These are phyloP conservation scores for Juglanconis oblonga DNA, from an alignment of 2,329 filamentous ascomycete genomes.

Conservation along the genomic window DNA sequence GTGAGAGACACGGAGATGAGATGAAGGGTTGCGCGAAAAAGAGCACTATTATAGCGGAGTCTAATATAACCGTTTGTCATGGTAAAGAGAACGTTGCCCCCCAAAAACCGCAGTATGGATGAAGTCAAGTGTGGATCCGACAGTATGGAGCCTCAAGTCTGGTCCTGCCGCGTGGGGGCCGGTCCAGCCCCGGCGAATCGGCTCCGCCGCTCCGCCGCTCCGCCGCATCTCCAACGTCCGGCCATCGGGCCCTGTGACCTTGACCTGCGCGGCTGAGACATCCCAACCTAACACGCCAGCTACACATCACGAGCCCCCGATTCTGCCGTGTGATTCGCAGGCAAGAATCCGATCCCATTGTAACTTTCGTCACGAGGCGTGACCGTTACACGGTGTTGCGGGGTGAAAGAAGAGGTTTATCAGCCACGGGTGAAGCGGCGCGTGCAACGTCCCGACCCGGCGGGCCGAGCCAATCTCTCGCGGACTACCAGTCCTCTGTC, in stretches of 20 bases:
- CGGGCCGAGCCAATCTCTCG: neutral
- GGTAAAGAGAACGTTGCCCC: neutral
- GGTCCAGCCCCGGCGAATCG: neutral
- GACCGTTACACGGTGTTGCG: neutral
- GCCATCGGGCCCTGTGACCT: slow-evolving; percentile 1
- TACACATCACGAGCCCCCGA: slow-evolving; percentile 4
- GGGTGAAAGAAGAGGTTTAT: neutral
- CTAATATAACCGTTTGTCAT: no score
- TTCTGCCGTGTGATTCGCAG: neutral
- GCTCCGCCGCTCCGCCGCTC: neutral
- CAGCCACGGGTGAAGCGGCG: neutral
- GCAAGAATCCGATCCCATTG: neutral
- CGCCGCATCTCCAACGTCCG: neutral
- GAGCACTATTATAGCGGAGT: neutral
- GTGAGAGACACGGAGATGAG: neutral
- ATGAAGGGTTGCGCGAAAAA: neutral
- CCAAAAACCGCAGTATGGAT: neutral
- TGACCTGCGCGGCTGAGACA: neutral
- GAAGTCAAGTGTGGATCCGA: neutral
- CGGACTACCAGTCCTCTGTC: neutral
- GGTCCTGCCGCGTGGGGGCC: neutral
- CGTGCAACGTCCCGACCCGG: neutral
- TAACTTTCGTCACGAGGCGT: neutral
- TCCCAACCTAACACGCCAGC: slow-evolving; percentile 1
- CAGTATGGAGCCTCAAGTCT: neutral